Conservation (phyloP, 371 early-diverging fungal genomes). For the Haplosporangium sp. region DNA sequence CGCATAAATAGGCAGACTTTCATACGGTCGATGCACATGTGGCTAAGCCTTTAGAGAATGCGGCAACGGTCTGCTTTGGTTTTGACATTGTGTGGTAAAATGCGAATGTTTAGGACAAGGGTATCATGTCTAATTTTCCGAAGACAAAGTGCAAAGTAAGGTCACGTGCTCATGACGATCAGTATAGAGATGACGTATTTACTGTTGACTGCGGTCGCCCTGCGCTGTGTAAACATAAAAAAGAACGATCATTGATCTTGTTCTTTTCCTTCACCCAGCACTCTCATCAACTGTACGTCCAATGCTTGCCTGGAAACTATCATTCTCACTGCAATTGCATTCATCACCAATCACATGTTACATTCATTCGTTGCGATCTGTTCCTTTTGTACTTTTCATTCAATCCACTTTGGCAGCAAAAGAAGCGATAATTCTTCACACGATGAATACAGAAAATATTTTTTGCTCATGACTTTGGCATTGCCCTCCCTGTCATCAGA, state of each 20-base stretch:
- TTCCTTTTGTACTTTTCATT: background rate
- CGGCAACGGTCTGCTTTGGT: constrained; percentile 43
- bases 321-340: background rate
- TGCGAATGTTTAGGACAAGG: background rate
- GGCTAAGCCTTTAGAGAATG: constrained; percentile 45
- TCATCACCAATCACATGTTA: constrained; percentile 3
- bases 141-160: too few species aligned
- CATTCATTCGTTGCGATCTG: background rate
- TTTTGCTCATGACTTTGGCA: too few species aligned
- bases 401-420: too few species aligned
- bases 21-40: constrained; percentile 41
- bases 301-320: background rate
- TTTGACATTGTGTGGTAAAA: constrained; percentile 30
- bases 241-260: constrained; percentile 6
- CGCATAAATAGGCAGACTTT: too few species aligned
- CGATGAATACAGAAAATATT: too few species aligned
- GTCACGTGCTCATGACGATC: too few species aligned
- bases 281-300: constrained; percentile 12
- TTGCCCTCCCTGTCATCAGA: too few species aligned
- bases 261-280: constrained; percentile 11
- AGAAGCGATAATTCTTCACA: too few species aligned
- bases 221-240: constrained; percentile 14
- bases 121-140: too few species aligned
- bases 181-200: too few species aligned
- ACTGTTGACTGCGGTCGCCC: too few species aligned